Evolutionary conservation across 2,329 filamentous ascomycete species (phyloP).

Genomic region (Hypoxylon sp.): DNA sequence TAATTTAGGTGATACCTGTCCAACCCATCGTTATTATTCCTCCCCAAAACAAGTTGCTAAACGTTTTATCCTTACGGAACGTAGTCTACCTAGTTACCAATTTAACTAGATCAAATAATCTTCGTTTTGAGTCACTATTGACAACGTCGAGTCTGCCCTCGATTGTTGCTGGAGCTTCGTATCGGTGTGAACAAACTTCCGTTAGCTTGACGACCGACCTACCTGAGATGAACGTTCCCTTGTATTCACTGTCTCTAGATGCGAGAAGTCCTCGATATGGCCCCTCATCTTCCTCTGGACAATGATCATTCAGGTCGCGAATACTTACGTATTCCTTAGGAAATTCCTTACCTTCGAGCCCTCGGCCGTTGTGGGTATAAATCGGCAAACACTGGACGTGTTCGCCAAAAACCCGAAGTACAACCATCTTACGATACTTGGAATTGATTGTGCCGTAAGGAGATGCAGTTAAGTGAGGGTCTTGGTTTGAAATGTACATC

Average conservation of each 20-base stretch:
- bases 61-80: neutral
- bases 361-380: constrained; percentile 46
- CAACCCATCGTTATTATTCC: neutral
- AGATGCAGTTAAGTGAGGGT: constrained; percentile 46
- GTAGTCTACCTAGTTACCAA: neutral
- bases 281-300: constrained; percentile 32
- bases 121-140: neutral
- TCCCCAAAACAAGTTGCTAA: neutral
- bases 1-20: neutral
- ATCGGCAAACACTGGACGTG: constrained; percentile 47
- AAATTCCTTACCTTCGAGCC: constrained; percentile 40
- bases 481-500: constrained; percentile 31
- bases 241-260: constrained; percentile 8
- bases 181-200: constrained; percentile 42
- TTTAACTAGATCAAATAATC: constrained; percentile 13
- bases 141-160: constrained; percentile 38
- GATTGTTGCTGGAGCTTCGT: constrained; percentile 41
- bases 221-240: constrained; percentile 31
- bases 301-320: constrained; percentile 37
- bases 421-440: constrained; percentile 50
- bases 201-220: constrained; percentile 44
- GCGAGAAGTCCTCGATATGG: constrained; percentile 33
- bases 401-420: constrained; percentile 42
- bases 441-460: constrained; percentile 46
- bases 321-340: constrained; percentile 44